phyloP scores from a whole-genome alignment of 805 yeast genomes.

The Zygotorulaspora sp. region DNA sequence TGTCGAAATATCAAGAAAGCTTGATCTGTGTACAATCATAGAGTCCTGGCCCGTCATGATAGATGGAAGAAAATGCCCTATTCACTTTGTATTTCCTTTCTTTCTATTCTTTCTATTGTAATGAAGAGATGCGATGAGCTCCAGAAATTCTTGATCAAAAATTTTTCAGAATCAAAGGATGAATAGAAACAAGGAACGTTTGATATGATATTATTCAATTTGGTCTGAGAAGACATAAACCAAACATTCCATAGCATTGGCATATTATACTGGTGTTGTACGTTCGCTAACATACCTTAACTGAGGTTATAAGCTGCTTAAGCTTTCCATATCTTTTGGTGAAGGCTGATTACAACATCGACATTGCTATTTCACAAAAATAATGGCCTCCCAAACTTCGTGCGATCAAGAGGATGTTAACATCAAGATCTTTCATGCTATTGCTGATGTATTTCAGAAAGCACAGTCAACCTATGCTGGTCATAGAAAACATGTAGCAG shows the following conservation, averaged over 20 bases:
- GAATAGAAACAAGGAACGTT: constrained; percentile 3
- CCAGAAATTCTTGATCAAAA: constrained; percentile 13
- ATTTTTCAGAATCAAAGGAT: constrained; percentile 9
- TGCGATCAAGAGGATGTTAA: constrained; percentile 26
- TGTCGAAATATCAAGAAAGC: constrained; percentile 86
- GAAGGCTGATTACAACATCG: no score
- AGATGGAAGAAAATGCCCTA: no score
- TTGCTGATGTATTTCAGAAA: constrained; percentile 71
- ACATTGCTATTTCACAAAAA: no score
- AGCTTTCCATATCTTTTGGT: not conserved
- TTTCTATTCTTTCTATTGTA: no score
- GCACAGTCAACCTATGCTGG: constrained; percentile 71
- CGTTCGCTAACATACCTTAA: no score
- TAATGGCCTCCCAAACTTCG: no score
- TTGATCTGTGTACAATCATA: constrained; percentile 65
- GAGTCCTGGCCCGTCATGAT: constrained; percentile 13
- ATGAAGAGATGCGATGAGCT: constrained; percentile 21
- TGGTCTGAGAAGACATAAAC: not conserved
- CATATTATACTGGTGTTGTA: not conserved
- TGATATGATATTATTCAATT: not conserved
- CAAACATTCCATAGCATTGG: no score
- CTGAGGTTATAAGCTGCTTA: no score
- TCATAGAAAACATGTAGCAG: constrained; percentile 67
- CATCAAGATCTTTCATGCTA: constrained; percentile 41
- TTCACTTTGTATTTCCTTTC: not conserved